A percentile compares a stretch with the other conserved stretches of the same genome.
phyloP scores from a whole-genome alignment of 495 filamentous ascomycete genomes.

The Penicillium antarcticum region DNA sequence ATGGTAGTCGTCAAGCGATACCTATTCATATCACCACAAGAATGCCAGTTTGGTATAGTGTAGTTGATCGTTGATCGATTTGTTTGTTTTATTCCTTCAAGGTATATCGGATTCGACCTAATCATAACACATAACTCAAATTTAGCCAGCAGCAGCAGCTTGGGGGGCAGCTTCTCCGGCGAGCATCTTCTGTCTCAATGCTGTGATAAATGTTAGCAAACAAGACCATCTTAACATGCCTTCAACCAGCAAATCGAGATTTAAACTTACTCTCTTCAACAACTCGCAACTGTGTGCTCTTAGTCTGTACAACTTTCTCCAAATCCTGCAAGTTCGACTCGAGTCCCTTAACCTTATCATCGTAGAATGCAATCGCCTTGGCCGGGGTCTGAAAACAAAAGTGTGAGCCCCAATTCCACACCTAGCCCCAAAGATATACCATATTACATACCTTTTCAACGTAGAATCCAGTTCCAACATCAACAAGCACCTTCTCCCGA shows the following conservation, averaged over 20 bases:
- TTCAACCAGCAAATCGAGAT: background rate
- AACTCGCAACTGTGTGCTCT: conserved; percentile 76
- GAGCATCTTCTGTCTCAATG: conserved; percentile 47
- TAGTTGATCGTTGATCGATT: too few relatives aligned
- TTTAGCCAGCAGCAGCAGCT: conserved; percentile 28
- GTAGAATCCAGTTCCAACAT: conserved; percentile 95
- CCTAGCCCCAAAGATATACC: background rate
- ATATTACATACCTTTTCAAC: conserved; percentile 73
- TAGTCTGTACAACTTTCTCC: conserved; percentile 80
- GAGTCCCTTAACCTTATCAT: conserved; percentile 76
- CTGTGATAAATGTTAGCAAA: conserved; percentile 25
- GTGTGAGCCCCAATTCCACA: background rate
- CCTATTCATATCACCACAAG: too few relatives aligned
- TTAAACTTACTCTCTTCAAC: conserved; percentile 77
- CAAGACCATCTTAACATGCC: too few relatives aligned
- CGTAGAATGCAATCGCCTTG: conserved; percentile 82
- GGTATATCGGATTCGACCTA: background rate
- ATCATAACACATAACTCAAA: background rate
- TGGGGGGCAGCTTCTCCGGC: conserved; percentile 33
- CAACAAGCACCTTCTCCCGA: conserved; percentile 80
- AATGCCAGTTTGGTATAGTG: too few relatives aligned
- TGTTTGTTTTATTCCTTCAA: background rate
- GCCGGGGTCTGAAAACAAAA: conserved; percentile 49
- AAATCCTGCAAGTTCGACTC: conserved; percentile 76
- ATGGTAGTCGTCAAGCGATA: too few relatives aligned